Base-by-base conservation (phyloP, 768 basidiomycete species). In the Mycena capillaripes region DNA sequence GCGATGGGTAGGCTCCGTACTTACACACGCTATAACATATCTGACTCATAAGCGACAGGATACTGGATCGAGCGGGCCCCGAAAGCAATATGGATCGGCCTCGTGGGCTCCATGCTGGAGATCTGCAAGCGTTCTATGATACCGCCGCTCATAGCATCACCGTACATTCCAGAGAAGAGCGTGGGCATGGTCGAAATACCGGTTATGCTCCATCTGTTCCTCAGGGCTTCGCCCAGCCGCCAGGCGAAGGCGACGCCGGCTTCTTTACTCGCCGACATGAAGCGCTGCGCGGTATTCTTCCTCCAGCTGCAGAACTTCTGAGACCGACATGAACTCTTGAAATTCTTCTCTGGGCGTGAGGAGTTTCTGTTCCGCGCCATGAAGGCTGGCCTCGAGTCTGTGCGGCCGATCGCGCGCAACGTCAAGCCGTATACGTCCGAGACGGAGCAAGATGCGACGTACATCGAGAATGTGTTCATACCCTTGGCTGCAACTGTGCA, bases 91-190 rank as follows among this genome's bases (percentile, higher is more conserved):
- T 63, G 62, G 62, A 52, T 63, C 29, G 62, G 62, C 6, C 50
- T 63, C 9, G 9, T 63, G 14, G 62, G 62, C 7, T 63, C 62
- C 5, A 63, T 63, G 1, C 14, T 63, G 10, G 62, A 63, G 36
- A 63, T 63, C 32, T 63, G 62, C 48, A 63, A 63, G 25, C 62
- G 62, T n/a, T 36, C 29, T 14, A 63, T 63, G 62, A 52, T 63
- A 50, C 62, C 62, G 4, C 14, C 62, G 12, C 62, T 63, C 48
- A 52, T 63, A 52, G 38, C 34, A 5, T 53, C 50, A 23, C n/a
- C 62, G 4, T 53, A 63, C 48, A 63, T 63, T n/a, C 30, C 50
- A 10, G 62, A 63, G 16, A 50, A 63, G 10, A 63, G 62, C 17
- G 14, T 63, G 1, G 48, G 62, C 48, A 63, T 63, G 32, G 25